Evolutionary conservation across 176 grass and related monocot species (phyloP).

Genomic region (Eleusine indica): DNA sequence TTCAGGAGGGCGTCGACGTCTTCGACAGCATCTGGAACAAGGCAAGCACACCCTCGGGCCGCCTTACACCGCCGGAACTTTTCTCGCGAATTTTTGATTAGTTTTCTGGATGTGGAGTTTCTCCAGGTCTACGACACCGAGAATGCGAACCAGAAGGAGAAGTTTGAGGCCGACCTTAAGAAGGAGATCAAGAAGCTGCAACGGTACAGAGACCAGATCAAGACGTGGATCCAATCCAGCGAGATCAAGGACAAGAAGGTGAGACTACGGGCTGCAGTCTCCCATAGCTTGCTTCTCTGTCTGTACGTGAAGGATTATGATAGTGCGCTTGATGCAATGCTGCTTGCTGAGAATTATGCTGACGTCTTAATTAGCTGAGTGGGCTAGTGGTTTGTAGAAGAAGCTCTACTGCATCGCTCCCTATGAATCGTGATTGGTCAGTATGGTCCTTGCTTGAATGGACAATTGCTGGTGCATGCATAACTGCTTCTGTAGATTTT

Average conservation of each 20-base stretch:
- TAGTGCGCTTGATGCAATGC: background rate
- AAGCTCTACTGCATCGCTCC: background rate
- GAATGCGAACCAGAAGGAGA: constrained; percentile 99
- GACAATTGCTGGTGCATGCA: background rate
- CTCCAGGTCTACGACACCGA: constrained; percentile 96
- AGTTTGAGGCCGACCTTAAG: constrained; percentile 99
- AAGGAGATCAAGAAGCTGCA: constrained; percentile 99
- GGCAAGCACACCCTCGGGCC: constrained; percentile 11
- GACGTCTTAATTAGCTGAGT: background rate
- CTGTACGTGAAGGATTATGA: too few relatives aligned
- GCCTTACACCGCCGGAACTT: background rate
- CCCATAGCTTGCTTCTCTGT: background rate
- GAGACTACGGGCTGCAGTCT: background rate
- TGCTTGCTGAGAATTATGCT: background rate
- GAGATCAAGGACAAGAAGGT: constrained; percentile 99
- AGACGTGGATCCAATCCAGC: constrained; percentile 99
- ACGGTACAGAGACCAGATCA: constrained; percentile 98
- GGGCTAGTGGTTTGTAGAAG: background rate
- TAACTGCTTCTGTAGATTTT: background rate
- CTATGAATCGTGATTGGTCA: background rate
- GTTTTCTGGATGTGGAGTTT: background rate
- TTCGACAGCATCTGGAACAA: constrained; percentile 99
- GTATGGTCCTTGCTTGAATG: background rate
- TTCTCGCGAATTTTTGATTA: background rate
- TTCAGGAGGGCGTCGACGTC: constrained; percentile 98